Base-by-base conservation (phyloP, 2,329 filamentous ascomycete genomes). In the Ophiognomonia clavigignenti-juglandacearum region DNA sequence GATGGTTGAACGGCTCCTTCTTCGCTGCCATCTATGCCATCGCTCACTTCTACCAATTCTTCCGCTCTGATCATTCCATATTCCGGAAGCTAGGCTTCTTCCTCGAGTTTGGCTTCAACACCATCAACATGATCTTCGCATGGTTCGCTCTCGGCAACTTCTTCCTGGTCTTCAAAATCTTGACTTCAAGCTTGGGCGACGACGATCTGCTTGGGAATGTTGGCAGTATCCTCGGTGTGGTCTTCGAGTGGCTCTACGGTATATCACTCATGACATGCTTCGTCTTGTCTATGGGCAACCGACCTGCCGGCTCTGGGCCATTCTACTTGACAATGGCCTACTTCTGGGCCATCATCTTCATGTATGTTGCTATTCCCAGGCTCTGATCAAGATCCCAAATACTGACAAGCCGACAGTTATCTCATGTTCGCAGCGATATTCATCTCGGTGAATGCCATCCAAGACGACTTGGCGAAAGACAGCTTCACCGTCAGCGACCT, bases 91-190 rank as follows among this genome's bases (percentile, higher is more conserved):
- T 92, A 51, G 88, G 88, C 75, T 88, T 98, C 67, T 79, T 96
- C 59, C 68, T 97, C 56, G 93, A 98, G 64, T 97, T 96, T 65
- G 73, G 86, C 56, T 98, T 96, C 71, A 91, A 96, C 67, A 93
- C 89, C 1, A 77, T 92, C 67, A 95, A 88, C 75, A 96, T 97
- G 88, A 78, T 98, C 61, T 98, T 97, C 65, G 91, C 93, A 44
- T 98, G 93, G 93, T 97, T 98, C 63, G 89, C 86, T 59, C 93
- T 97, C 61, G 87, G 93, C 62, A 98, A 98, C 71, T 98, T 98
- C 78, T 98, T 97, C 78, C 72, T 98, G 61, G 92, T 98, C 57
- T 98, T 98, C 74, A 91, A 91, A 66, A 97, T 98, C 63, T 73
- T 98, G 54, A 97, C 92, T 1, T 85, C 83, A 10, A 96, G 91